Conservation (phyloP, 2,329 filamentous ascomycete genomes). For the Venturia effusa region DNA sequence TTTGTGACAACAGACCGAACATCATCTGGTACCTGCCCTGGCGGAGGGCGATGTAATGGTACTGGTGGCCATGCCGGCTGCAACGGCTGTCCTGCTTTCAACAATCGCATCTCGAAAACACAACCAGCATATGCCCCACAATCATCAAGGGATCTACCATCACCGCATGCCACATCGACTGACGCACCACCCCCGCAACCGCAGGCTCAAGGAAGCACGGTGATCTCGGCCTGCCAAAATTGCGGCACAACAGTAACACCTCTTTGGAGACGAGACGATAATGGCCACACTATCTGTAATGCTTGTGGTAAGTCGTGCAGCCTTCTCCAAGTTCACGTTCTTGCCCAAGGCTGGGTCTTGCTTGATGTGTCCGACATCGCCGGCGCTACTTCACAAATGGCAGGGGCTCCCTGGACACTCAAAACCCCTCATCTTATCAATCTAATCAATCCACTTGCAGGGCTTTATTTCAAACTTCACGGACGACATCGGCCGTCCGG, state of each 20-base stretch:
- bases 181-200: conserved; percentile 15
- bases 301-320: conserved; percentile 66
- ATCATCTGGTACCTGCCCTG: conserved; percentile 78
- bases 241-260: conserved; percentile 95
- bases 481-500: conserved; percentile 84
- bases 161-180: neutral
- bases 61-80: conserved; percentile 93
- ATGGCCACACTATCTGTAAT: conserved; percentile 95
- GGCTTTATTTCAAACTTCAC: conserved; percentile 92
- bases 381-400: neutral
- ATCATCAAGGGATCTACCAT: neutral
- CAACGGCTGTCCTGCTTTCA: conserved; percentile 91
- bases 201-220: conserved; percentile 26
- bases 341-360: conserved; percentile 1
- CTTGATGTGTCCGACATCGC: conserved; percentile 10
- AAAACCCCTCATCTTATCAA: neutral
- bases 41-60: conserved; percentile 89
- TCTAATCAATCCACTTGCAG: conserved; percentile 33
- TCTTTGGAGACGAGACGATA: conserved; percentile 87
- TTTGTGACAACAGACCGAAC: conserved; percentile 46
- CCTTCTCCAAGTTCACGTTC: neutral
- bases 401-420: neutral
- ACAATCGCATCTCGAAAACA: conserved; percentile 87
- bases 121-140: conserved; percentile 49
- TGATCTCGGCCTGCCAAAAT: conserved; percentile 90